Evolutionary conservation across 2,329 filamentous ascomycete genomes (phyloP).

Genomic region (Xylaria multiplex): DNA sequence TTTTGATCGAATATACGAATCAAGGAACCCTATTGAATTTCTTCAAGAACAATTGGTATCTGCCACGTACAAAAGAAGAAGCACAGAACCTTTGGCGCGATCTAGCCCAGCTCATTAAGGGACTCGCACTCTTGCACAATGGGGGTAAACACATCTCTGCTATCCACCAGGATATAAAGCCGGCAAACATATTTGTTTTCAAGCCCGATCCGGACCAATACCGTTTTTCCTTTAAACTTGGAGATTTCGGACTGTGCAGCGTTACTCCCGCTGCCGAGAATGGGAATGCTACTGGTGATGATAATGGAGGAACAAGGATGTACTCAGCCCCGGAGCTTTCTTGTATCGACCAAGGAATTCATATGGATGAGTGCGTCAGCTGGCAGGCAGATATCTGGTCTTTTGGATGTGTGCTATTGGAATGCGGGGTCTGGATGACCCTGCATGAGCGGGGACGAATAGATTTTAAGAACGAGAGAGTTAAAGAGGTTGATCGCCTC

Average conservation of each 20-base stretch:
- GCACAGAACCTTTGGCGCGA: conserved; percentile 7
- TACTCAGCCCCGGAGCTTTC: conserved; percentile 20
- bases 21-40: conserved; percentile 15
- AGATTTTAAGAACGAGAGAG: conserved; percentile 8
- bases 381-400: conserved; percentile 17
- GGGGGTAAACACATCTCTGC: not conserved
- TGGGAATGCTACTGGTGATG: not conserved
- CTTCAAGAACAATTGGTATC: conserved; percentile 4
- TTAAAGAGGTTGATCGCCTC: not conserved
- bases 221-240: conserved; percentile 12
- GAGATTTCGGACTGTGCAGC: conserved; percentile 13
- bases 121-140: not conserved
- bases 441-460: conserved; percentile 13
- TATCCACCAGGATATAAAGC: conserved; percentile 22
- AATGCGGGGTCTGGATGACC: conserved; percentile 21
- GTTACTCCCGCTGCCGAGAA: not conserved
- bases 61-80: conserved; percentile 12
- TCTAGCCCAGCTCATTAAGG: not conserved
- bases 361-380: not conserved
- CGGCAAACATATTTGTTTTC: conserved; percentile 20
- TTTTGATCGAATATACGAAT: conserved; percentile 22
- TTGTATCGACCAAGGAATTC: not conserved
- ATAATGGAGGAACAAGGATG: conserved; percentile 13
- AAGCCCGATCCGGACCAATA: no score
- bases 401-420: conserved; percentile 21